Conservation (phyloP, 805 yeast species). For the Maudiozyma turicensis region DNA sequence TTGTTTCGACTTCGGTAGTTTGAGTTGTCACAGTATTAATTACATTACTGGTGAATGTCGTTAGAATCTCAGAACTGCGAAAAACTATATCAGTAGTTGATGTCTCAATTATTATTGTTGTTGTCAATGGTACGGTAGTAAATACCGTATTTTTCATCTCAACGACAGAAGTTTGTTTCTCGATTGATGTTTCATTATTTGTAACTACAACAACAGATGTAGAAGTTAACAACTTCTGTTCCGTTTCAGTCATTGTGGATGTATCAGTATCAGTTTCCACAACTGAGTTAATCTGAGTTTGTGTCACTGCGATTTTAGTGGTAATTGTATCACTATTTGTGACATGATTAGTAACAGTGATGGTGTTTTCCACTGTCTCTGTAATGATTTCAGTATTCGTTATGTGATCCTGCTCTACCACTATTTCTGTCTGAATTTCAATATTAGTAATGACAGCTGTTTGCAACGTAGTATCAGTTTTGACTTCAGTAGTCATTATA, state of each 20-base stretch:
- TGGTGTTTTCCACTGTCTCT: background rate
- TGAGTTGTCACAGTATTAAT: background rate
- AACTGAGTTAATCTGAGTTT: background rate
- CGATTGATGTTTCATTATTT: background rate
- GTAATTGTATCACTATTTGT: background rate
- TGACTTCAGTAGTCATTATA: background rate
- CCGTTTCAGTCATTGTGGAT: background rate
- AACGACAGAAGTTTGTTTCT: background rate
- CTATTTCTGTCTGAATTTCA: background rate
- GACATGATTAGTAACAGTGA: background rate
- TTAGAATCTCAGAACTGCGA: background rate
- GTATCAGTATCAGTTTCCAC: background rate
- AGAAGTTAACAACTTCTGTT: background rate
- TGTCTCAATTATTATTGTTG: background rate
- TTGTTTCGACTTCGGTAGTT: background rate
- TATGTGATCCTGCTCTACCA: background rate
- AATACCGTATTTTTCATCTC: too few species aligned
- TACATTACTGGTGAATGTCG: background rate
- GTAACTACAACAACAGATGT: background rate
- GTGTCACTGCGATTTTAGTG: background rate
- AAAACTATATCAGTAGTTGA: background rate
- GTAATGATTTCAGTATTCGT: background rate
- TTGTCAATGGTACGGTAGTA: background rate
- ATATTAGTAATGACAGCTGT: background rate
- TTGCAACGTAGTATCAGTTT: background rate